Base-by-base conservation (phyloP, 108 stramenopile genomes). In the Discostella stelligeroides region DNA sequence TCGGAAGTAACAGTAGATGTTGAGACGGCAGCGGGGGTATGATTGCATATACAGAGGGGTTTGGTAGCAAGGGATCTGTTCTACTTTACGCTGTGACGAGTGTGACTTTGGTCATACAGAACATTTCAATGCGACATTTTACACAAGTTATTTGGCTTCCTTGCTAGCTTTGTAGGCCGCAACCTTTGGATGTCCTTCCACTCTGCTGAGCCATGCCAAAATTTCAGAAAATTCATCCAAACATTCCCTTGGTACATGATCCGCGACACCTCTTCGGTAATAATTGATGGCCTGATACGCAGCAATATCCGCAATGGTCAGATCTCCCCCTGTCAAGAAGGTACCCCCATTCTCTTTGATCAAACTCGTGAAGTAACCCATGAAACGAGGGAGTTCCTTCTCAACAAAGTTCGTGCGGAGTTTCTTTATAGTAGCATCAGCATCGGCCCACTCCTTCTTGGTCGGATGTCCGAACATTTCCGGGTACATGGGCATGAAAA, bases 251-350 rank as follows among this genome's bases (percentile, higher is more conserved):
- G 85, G 84, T 1, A 92, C 79, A 63, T 88, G 71, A 63, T 92
- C 89, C 0, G 86, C 72, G 59, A 85, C 53, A 11, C 88, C 88
- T 37, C 60, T 75, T 13, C 74, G 65, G 64, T 84, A 88, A 21
- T 67, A 60, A 3, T 60, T 29, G 1, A 89, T 43, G 0, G 49
- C 23, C 46, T 80, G 73, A 30, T 84, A 78, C 14, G 77, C 73
- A 13, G 72, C 23, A 54, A 86, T 84, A 55, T 92, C 92, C 5
- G 92, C 92, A 78, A 92, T 90, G 0, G 88, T 87, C 37, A 83
- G 79, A 30, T 76, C 55, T 3, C 76, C 77, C 8, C 75, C 80
- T 15, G 42, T 40, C 30, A 69, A 67, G 38, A 82, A 72, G 34
- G 43, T 62, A 18, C 34, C 49, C 8, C 81, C 85, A 53, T 72